Percentiles rank a stretch among this genome's conserved stretches.
Conservation (phyloP, 805 yeast species). For the Metschnikowia baotianmanensis region DNA sequence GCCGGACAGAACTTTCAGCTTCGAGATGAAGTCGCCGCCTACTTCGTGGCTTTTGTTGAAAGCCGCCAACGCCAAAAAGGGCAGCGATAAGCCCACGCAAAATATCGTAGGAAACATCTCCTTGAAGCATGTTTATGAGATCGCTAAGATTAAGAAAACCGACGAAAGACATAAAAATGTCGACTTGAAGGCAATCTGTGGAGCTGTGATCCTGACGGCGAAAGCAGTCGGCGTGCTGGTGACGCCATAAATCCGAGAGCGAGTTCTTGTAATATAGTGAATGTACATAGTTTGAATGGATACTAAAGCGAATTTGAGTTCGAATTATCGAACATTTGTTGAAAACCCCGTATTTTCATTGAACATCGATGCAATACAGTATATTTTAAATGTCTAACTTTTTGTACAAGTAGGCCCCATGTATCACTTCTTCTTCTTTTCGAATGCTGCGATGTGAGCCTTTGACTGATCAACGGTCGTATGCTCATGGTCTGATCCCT, state of each 20-base stretch:
- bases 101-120: slow-evolving; percentile 61
- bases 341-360: no score
- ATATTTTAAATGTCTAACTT: neutral
- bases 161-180: slow-evolving; percentile 75
- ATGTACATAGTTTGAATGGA: slow-evolving; percentile 14
- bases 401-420: neutral
- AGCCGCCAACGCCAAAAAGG: slow-evolving; percentile 79
- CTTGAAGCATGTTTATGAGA: slow-evolving; percentile 88
- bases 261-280: slow-evolving; percentile 8
- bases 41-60: slow-evolving; percentile 82
- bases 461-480: slow-evolving; percentile 89
- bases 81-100: slow-evolving; percentile 63
- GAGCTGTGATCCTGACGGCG: slow-evolving; percentile 86
- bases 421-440: slow-evolving; percentile 62
- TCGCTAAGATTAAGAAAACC: slow-evolving; percentile 88
- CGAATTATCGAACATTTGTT: no score
- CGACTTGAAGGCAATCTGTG: slow-evolving; percentile 73
- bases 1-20: slow-evolving; percentile 89
- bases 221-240: slow-evolving; percentile 83
- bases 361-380: no score
- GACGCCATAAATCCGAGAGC: slow-evolving; percentile 45
- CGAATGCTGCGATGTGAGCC: slow-evolving; percentile 93
- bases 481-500: slow-evolving; percentile 68
- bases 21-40: slow-evolving; percentile 88
- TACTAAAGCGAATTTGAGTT: no score